Evolutionary conservation across 345 rosid genomes (phyloP).

Genomic region (Pistacia atlantica): DNA sequence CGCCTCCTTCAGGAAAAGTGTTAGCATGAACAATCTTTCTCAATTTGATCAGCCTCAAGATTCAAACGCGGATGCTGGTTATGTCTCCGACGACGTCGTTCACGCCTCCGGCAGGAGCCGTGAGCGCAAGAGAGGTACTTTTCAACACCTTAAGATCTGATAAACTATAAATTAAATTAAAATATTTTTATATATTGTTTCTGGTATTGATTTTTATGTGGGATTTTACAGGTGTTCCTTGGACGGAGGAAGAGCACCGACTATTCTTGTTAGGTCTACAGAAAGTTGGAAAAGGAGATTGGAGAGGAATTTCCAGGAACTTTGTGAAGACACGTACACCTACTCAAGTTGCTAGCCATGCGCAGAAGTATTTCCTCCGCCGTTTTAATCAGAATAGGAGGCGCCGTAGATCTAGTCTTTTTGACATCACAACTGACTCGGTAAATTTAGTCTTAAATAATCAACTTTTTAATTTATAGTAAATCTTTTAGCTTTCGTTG

Average conservation of each 20-base stretch:
- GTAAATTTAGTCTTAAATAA: constrained; percentile 18
- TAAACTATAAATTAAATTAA: neutral
- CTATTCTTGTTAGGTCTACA: constrained; percentile 63
- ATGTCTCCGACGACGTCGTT: constrained; percentile 74
- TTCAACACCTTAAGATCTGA: neutral
- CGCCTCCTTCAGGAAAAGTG: constrained; percentile 62
- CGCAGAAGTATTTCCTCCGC: constrained; percentile 80
- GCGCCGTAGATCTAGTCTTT: constrained; percentile 79
- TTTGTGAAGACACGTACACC: constrained; percentile 81
- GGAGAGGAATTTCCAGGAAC: constrained; percentile 83
- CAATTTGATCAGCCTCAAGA: constrained; percentile 62
- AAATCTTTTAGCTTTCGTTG: no score
- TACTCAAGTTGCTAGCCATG: constrained; percentile 85
- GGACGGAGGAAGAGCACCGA: constrained; percentile 83
- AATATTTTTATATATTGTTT: neutral
- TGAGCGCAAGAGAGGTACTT: constrained; percentile 73
- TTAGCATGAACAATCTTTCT: constrained; percentile 69
- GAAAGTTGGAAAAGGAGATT: constrained; percentile 79
- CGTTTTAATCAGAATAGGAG: constrained; percentile 61
- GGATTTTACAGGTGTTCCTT: constrained; percentile 59
- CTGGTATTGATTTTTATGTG: neutral
- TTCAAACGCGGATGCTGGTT: constrained; percentile 53
- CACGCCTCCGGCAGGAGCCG: constrained; percentile 66
- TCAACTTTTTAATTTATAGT: neutral
- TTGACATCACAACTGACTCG: constrained; percentile 67